These are phyloP conservation scores for Malassezia arunalokei DNA, from an alignment of 1,284 basidiomycete species.

Conservation along the genomic window DNA sequence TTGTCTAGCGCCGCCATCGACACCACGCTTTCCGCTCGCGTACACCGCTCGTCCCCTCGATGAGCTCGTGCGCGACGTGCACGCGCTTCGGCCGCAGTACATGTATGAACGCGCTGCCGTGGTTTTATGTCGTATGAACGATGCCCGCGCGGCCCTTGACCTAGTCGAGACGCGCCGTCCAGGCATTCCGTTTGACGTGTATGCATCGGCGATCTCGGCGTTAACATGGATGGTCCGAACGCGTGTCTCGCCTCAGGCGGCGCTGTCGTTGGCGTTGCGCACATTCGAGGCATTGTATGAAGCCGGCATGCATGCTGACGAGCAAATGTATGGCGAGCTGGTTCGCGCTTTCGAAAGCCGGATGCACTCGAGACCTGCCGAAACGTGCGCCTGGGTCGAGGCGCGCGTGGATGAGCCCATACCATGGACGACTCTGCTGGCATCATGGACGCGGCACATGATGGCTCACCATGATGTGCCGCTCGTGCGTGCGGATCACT, in stretches of 20 bases:
- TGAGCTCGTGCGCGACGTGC: neutral
- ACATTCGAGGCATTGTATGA: neutral
- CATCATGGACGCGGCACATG: neutral
- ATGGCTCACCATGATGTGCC: neutral
- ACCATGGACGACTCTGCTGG: neutral
- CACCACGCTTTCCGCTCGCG: neutral
- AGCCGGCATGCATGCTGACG: constrained; percentile 2
- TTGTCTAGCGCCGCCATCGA: neutral
- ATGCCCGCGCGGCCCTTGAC: neutral
- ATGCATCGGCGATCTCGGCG: constrained; percentile 8
- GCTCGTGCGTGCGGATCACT: neutral
- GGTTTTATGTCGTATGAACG: neutral
- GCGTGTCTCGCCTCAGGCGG: neutral
- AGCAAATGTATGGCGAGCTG: constrained; percentile 15
- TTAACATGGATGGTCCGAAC: constrained; percentile 9
- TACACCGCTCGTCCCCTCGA: neutral
- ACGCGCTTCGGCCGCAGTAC: neutral
- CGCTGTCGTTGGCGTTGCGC: neutral
- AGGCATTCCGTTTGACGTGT: constrained; percentile 8
- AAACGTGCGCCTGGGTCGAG: neutral
- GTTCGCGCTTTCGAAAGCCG: constrained; percentile 3
- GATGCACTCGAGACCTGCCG: neutral
- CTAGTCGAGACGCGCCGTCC: neutral
- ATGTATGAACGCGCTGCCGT: constrained; percentile 6
- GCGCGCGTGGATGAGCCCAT: neutral